Evolutionary conservation across 2,329 filamentous ascomycete genomes (phyloP), one percentile per base, ranked within the genome.

Genomic region (Tolypocladium cylindrosporum): DNA sequence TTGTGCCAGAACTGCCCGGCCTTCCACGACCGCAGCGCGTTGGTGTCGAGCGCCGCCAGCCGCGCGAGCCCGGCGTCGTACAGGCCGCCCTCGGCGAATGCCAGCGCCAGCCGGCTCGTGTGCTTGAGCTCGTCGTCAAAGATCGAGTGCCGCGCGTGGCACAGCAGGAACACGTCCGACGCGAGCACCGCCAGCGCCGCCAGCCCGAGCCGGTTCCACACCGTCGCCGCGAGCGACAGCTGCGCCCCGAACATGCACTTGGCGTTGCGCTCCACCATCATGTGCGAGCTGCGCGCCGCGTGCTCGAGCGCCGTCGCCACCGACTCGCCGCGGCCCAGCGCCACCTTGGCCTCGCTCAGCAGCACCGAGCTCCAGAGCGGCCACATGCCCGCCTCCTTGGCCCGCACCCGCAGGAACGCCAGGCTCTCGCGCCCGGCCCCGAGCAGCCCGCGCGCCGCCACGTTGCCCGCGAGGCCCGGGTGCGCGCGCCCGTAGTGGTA

Each of bases 401-500:
- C 89, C 70, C 94, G 94, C 19, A 86, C 83, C 62, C 93, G 91
- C 43, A 97, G 80, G 65, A 94, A 97, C 0, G 85, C 81, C 8
- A 97, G 79, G 1, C 86, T 91, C 68, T 97, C 91, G 63, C 88
- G 88, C 56, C 91, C 89, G 40, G 85, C 87, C 0, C 87, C 90
- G 10, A 91, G 76, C 78, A 91, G 86, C 58, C 85, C 90, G 65
- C 82, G 86, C 43, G 87, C 86, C 61, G 87, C 87, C 7, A 88
- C 78, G 55, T 86, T 82, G 54, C 79, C 82, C 63, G 91, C 84
- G n/a, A 91, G 80, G 56, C 84, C 79, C 0, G 91, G 89, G 65
- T 93, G 91, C 0, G 89, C 85, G 67, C 91, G 90, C n/a, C 88
- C 89, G 65, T 97, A 95, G 68, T 97, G 91, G 67, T 95, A 95